Conservation (phyloP, 345 rosid species). For the Hevea brasiliensis region DNA sequence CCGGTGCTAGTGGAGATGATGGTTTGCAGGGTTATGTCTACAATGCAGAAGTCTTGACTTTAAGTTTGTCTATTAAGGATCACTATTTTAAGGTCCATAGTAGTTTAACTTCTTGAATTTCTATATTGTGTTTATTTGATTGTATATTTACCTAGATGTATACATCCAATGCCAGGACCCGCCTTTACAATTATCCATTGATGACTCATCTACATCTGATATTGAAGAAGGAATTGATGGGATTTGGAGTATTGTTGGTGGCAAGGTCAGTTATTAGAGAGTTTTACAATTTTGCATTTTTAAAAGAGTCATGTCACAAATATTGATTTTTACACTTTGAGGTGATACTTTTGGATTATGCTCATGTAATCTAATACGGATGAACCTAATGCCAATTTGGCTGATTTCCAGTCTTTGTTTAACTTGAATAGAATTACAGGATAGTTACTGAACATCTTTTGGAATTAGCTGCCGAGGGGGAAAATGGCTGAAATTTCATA, state of each 20-base stretch:
- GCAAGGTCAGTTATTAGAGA: conserved; percentile 52
- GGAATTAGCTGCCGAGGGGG: neutral
- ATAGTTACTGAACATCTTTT: neutral
- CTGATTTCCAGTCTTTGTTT: neutral
- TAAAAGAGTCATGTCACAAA: neutral
- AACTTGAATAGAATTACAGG: neutral
- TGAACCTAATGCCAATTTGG: neutral
- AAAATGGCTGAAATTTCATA: neutral
- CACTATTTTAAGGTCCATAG: conserved; percentile 46
- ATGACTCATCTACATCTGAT: conserved; percentile 55
- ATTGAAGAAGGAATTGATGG: conserved; percentile 67
- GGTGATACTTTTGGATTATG: neutral
- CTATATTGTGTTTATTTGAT: conserved; percentile 2
- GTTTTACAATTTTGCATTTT: neutral
- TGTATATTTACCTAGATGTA: conserved; percentile 2
- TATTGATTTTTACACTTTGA: neutral
- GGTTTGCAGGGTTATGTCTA: conserved; percentile 61
- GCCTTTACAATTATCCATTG: conserved; percentile 60
- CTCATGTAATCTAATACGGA: neutral
- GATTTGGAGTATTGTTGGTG: conserved; percentile 75
- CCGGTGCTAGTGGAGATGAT: conserved; percentile 43
- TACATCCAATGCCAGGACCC: conserved; percentile 52
- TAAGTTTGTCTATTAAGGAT: conserved; percentile 38
- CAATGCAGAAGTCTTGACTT: conserved; percentile 47
- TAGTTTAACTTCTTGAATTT: conserved; percentile 11